phyloP scores from a whole-genome alignment of 2,329 filamentous ascomycete species.

The Fusarium heterosporum region DNA sequence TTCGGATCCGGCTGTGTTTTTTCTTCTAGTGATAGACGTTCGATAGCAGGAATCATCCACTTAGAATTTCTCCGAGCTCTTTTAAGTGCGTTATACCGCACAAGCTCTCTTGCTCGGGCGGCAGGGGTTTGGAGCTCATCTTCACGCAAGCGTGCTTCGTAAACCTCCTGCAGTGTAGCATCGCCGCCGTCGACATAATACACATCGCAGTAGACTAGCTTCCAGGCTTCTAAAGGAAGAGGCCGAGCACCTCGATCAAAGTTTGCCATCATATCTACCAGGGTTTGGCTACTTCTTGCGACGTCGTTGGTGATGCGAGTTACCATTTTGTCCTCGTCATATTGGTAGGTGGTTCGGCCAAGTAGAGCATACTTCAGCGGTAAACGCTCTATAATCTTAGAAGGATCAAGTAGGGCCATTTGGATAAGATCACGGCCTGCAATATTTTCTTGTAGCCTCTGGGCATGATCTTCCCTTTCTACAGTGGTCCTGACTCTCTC shows the following conservation, averaged over 20 bases:
- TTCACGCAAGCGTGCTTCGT: conserved; percentile 20
- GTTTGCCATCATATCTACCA: not conserved
- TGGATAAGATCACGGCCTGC: conserved; percentile 25
- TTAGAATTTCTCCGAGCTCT: conserved; percentile 30
- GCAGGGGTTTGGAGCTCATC: conserved; percentile 25
- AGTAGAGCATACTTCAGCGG: conserved; percentile 11
- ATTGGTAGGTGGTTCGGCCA: not conserved
- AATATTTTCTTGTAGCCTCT: conserved; percentile 4
- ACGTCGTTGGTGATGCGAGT: conserved; percentile 6
- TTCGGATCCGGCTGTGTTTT: conserved; percentile 3
- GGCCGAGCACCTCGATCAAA: not conserved
- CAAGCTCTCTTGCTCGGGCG: conserved; percentile 25
- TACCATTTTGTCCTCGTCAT: conserved; percentile 1
- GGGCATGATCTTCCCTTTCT: not conserved
- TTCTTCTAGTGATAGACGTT: conserved; percentile 5
- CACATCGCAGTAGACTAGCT: conserved; percentile 29
- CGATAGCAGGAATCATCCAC: conserved; percentile 32
- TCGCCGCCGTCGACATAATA: conserved; percentile 10
- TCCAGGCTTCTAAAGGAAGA: conserved; percentile 21
- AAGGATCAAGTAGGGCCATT: conserved; percentile 13
- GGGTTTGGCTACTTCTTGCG: not conserved
- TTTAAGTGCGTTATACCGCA: not conserved
- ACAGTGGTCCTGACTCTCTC: not conserved
- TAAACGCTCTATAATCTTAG: not conserved
- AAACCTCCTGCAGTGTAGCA: conserved; percentile 11